Conservation (phyloP, 2,329 filamentous ascomycete genomes). For the Pseudocercospora pini-densiflorae region DNA sequence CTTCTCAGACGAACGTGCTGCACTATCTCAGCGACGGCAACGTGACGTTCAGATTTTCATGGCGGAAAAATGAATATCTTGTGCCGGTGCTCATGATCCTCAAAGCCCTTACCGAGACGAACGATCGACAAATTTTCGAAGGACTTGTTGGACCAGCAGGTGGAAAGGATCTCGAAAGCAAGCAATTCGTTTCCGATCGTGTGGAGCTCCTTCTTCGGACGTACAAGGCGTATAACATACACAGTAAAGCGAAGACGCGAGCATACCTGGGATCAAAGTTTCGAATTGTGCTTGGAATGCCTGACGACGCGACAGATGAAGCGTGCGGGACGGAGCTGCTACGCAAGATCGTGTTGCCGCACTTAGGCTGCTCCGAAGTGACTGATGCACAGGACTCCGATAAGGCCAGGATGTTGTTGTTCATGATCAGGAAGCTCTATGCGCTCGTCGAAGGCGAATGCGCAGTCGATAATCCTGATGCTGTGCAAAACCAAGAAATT, state of each 20-base stretch:
- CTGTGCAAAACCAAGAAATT: slow-evolving; percentile 94
- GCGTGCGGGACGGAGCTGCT: slow-evolving; percentile 92
- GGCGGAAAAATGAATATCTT: slow-evolving; percentile 97
- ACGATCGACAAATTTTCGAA: slow-evolving; percentile 95
- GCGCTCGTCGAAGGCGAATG: slow-evolving; percentile 91
- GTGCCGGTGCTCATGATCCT: slow-evolving; percentile 95
- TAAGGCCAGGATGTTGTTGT: slow-evolving; percentile 91
- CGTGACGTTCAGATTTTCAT: slow-evolving; percentile 95
- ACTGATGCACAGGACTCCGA: slow-evolving; percentile 83
- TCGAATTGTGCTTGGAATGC: slow-evolving; percentile 80
- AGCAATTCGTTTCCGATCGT: slow-evolving; percentile 87
- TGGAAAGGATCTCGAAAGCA: slow-evolving; percentile 80
- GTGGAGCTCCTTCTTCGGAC: slow-evolving; percentile 90
- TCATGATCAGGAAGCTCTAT: slow-evolving; percentile 97
- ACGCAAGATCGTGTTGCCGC: slow-evolving; percentile 85
- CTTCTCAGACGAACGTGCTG: slow-evolving; percentile 94
- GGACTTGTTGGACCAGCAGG: slow-evolving; percentile 79
- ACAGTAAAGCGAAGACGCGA: slow-evolving; percentile 79
- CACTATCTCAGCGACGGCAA: slow-evolving; percentile 97
- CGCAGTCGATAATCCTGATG: slow-evolving; percentile 92
- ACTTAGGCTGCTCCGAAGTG: slow-evolving; percentile 84
- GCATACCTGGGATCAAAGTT: slow-evolving; percentile 92
- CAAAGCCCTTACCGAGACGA: slow-evolving; percentile 93
- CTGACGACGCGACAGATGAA: slow-evolving; percentile 82
- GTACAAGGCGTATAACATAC: slow-evolving; percentile 87